These are phyloP conservation scores for Termitomyces eurrhizus DNA, from an alignment of 768 basidiomycete species.

Conservation along the genomic window DNA sequence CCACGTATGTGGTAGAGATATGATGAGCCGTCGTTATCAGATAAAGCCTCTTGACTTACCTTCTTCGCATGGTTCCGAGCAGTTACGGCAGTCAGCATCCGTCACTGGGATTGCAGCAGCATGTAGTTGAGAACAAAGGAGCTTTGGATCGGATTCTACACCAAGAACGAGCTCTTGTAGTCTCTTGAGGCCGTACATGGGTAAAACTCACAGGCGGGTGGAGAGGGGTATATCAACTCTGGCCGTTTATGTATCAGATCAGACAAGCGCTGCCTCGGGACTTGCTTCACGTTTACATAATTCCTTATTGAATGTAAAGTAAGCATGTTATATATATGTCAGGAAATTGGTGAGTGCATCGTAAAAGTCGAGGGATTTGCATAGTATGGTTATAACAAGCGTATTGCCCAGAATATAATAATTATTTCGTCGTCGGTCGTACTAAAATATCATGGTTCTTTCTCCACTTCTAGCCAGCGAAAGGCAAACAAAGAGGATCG, in stretches of 20 bases:
- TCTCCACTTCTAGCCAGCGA: neutral
- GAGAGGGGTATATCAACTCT: constrained; percentile 8
- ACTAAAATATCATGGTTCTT: neutral
- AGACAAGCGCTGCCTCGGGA: constrained; percentile 19
- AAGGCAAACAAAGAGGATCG: neutral
- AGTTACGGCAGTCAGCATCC: constrained; percentile 64
- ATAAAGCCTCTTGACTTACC: constrained; percentile 34
- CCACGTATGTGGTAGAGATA: neutral
- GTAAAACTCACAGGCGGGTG: constrained; percentile 8
- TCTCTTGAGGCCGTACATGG: constrained; percentile 35
- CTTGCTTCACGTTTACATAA: neutral
- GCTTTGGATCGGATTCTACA: constrained; percentile 31
- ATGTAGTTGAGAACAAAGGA: constrained; percentile 47
- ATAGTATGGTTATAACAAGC: neutral
- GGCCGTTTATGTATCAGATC: constrained; percentile 23
- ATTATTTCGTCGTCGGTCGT: neutral
- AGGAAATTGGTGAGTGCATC: neutral
- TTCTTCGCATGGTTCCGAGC: constrained; percentile 74
- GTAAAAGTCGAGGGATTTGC: neutral
- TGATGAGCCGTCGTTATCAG: constrained; percentile 25
- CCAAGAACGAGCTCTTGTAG: constrained; percentile 41
- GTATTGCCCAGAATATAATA: neutral
- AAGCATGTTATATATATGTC: neutral
- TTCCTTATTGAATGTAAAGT: neutral
- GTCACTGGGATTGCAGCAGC: constrained; percentile 62